Evolutionary conservation across 179 eudicot genomes (phyloP).

Genomic region (Spinacia oleracea): DNA sequence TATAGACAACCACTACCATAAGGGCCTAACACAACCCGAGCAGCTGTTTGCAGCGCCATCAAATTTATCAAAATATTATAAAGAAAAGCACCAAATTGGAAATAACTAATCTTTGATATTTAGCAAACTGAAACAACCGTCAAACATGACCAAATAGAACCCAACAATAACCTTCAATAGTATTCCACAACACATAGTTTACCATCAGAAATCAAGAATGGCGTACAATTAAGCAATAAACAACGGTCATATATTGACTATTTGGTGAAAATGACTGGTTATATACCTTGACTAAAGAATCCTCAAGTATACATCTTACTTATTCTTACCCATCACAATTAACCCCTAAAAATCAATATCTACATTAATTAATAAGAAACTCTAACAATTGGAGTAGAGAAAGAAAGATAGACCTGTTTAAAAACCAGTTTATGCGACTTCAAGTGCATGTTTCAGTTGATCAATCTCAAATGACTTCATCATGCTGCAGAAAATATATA

Average conservation of each 20-base stretch:
- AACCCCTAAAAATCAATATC: too few species aligned
- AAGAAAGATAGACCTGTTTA: too few species aligned
- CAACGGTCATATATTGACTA: not conserved
- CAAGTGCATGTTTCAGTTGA: too few species aligned
- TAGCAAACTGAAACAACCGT: not conserved
- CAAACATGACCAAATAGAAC: not conserved
- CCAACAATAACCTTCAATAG: not conserved
- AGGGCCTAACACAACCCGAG: too few species aligned
- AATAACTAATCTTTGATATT: not conserved
- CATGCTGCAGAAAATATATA: too few species aligned
- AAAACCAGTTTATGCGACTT: too few species aligned
- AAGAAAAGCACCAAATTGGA: not conserved
- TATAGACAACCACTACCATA: not conserved
- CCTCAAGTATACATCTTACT: too few species aligned
- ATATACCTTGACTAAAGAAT: slow-evolving; percentile 85
- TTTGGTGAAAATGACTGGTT: not conserved
- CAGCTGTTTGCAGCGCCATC: not conserved
- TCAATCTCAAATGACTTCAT: too few species aligned
- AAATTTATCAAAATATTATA: not conserved
- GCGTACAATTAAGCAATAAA: not conserved
- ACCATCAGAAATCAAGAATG: slow-evolving; percentile 2
- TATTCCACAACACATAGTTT: not conserved
- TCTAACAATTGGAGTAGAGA: too few species aligned
- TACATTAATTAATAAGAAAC: too few species aligned
- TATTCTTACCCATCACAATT: too few species aligned